phyloP scores from a whole-genome alignment of 768 basidiomycete genomes.

The Boletus rufocinnamomeus region DNA sequence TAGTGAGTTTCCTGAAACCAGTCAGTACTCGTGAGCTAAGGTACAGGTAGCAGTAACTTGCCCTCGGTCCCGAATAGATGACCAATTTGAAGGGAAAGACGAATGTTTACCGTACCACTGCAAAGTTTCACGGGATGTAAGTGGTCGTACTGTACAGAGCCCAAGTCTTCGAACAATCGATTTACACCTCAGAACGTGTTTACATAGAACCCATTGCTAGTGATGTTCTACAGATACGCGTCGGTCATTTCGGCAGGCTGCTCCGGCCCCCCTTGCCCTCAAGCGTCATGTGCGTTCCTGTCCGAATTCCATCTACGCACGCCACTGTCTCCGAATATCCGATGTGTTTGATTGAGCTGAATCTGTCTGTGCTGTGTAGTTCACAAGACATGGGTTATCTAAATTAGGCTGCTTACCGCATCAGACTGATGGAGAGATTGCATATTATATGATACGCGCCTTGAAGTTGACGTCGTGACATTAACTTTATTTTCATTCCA shows the following conservation, averaged over 20 bases:
- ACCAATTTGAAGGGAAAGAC: no score
- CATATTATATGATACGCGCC: conserved; percentile 16
- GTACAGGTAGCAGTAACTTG: neutral
- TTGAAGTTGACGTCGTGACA: conserved; percentile 11
- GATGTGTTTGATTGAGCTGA: conserved; percentile 25
- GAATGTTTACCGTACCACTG: no score
- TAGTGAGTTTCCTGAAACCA: neutral
- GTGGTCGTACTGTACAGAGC: neutral
- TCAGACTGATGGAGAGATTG: conserved; percentile 13
- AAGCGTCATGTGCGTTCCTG: neutral
- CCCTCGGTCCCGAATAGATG: neutral
- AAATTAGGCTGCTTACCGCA: conserved; percentile 7
- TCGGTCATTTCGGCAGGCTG: neutral
- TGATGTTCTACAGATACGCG: neutral
- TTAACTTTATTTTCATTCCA: conserved; percentile 23
- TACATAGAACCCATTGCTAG: neutral
- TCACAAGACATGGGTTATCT: neutral
- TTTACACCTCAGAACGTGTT: neutral
- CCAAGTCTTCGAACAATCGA: neutral
- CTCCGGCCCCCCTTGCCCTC: neutral
- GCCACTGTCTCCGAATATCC: conserved; percentile 8
- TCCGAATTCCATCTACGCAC: neutral
- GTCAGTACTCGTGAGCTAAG: neutral
- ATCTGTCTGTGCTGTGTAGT: conserved; percentile 10
- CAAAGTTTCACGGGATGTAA: neutral